phyloP scores from a whole-genome alignment of 345 rosid species.

The Aethionema arabicum region DNA sequence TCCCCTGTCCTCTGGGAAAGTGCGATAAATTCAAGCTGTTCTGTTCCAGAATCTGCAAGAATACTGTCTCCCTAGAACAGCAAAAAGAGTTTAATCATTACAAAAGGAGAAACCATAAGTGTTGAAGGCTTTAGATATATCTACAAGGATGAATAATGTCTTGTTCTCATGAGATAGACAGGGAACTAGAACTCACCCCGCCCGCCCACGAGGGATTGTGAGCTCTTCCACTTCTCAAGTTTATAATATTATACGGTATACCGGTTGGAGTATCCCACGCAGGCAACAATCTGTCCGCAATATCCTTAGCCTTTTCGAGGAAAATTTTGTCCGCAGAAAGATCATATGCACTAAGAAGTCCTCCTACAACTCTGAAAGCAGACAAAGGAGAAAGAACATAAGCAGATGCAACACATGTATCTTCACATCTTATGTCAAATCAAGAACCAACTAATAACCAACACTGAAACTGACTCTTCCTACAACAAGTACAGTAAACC shows the following conservation, averaged over 20 bases:
- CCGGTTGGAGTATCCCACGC: conserved; percentile 91
- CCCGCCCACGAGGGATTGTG: conserved; percentile 89
- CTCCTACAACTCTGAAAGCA: conserved; percentile 84
- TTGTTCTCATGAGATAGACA: conserved; percentile 8
- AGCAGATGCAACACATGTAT: conserved; percentile 6
- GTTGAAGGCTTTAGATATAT: not conserved
- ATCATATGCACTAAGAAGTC: conserved; percentile 96
- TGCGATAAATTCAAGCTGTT: conserved; percentile 94
- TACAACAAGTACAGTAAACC: conserved; percentile 44
- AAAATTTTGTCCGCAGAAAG: conserved; percentile 87
- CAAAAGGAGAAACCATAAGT: conserved; percentile 6
- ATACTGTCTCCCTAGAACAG: conserved; percentile 77
- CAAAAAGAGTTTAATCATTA: not conserved
- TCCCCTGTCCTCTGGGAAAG: conserved; percentile 98
- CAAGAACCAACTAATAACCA: conserved; percentile 18
- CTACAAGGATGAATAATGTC: not conserved
- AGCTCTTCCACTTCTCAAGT: conserved; percentile 74
- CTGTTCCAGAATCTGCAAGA: conserved; percentile 98
- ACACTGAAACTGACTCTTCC: conserved; percentile 29
- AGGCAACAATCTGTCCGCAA: conserved; percentile 92
- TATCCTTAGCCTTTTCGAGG: conserved; percentile 92
- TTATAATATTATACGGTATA: conserved; percentile 84
- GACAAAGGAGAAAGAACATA: conserved; percentile 23
- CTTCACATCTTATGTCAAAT: conserved; percentile 14
- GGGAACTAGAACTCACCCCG: conserved; percentile 60